These are phyloP conservation scores for Neocucurbitaria cava DNA, from an alignment of 2,329 filamentous ascomycete genomes.

Conservation along the genomic window DNA sequence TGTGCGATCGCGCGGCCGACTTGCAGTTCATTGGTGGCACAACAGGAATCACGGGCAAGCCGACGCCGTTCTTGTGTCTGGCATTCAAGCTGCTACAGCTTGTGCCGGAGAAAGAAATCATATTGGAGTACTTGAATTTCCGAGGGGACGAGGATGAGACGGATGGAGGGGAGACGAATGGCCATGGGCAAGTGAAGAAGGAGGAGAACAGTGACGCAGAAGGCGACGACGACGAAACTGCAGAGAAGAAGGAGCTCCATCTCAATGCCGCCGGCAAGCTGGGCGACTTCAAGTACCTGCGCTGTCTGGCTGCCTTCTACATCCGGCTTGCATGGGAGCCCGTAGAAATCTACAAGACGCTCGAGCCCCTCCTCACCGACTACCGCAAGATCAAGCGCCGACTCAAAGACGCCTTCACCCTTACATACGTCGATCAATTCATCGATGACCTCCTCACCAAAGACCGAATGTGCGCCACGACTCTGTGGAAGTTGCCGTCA, in stretches of 20 bases:
- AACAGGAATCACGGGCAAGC: constrained; percentile 82
- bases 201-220: constrained; percentile 15
- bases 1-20: constrained; percentile 89
- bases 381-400: constrained; percentile 81
- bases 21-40: constrained; percentile 87
- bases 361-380: constrained; percentile 86
- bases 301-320: constrained; percentile 90
- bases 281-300: constrained; percentile 74
- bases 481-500: constrained; percentile 87
- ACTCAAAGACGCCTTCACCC: constrained; percentile 73
- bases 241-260: constrained; percentile 22
- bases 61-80: constrained; percentile 90
- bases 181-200: constrained; percentile 45
- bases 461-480: constrained; percentile 89
- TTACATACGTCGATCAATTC: constrained; percentile 91
- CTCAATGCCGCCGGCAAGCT: constrained; percentile 38
- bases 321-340: constrained; percentile 85
- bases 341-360: constrained; percentile 76
- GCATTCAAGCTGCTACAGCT: constrained; percentile 95
- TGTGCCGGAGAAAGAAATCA: constrained; percentile 77
- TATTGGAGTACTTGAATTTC: constrained; percentile 79
- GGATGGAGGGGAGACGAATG: constrained; percentile 15
- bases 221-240: constrained; percentile 6
- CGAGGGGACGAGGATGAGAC: constrained; percentile 31
- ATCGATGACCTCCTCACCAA: constrained; percentile 90